Percentiles rank a stretch among this genome's conserved stretches.
These are phyloP conservation scores for Myxozyma monticola DNA, from an alignment of 805 yeast species.

Conservation along the genomic window DNA sequence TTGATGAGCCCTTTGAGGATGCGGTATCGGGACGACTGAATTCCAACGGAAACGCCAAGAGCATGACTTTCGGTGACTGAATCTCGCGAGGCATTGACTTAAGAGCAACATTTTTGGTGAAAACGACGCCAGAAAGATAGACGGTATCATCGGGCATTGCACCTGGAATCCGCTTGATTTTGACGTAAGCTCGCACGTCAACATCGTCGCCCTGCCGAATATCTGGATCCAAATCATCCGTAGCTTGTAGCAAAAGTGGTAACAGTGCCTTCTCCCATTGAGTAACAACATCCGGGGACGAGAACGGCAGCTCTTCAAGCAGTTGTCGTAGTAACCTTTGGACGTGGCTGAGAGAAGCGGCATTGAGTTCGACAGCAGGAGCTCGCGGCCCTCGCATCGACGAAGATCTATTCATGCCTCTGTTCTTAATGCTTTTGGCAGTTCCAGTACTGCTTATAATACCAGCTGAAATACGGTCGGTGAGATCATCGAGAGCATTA, in stretches of 20 bases:
- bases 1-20: neutral
- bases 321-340: constrained; percentile 58
- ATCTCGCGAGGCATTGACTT: constrained; percentile 72
- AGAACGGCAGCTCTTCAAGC: constrained; percentile 58
- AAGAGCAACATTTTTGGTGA: constrained; percentile 79
- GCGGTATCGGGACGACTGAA: constrained; percentile 68
- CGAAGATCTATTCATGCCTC: constrained; percentile 24
- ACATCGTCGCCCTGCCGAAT: constrained; percentile 66
- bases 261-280: constrained; percentile 63
- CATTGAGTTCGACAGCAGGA: constrained; percentile 30
- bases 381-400: constrained; percentile 40
- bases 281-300: constrained; percentile 40
- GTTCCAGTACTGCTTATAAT: too few relatives aligned
- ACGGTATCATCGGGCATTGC: constrained; percentile 61
- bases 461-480: too few relatives aligned
- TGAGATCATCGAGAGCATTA: too few relatives aligned
- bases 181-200: constrained; percentile 85
- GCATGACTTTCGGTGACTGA: constrained; percentile 68
- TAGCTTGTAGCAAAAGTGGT: constrained; percentile 52
- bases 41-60: constrained; percentile 87
- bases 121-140: constrained; percentile 74
- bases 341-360: constrained; percentile 45
- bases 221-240: constrained; percentile 61
- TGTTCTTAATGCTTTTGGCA: too few relatives aligned
- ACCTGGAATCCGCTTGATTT: constrained; percentile 81